Conservation (phyloP, 768 basidiomycete genomes). For the Tylopilus subfusipes region DNA sequence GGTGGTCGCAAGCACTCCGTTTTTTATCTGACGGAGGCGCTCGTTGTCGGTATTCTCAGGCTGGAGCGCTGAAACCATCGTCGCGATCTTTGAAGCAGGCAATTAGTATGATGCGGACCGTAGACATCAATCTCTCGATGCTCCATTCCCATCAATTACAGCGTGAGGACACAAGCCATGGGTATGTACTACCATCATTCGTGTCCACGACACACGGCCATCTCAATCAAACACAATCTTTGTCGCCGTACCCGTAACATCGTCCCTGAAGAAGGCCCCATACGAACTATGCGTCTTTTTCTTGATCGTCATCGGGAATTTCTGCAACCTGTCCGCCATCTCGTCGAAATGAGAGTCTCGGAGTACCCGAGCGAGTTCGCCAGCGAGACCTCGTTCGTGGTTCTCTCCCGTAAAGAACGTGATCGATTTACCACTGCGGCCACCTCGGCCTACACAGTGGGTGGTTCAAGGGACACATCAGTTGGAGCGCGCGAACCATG, state of each 20-base stretch:
- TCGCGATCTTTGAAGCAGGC: no score
- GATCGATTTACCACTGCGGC: conserved; percentile 83
- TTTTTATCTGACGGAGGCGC: not conserved
- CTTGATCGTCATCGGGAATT: conserved; percentile 96
- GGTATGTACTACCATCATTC: not conserved
- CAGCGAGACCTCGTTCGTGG: conserved; percentile 83
- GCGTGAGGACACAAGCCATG: not conserved
- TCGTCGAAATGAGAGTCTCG: conserved; percentile 82
- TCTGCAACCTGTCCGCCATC: conserved; percentile 57
- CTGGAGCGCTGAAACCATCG: not conserved
- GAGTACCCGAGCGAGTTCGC: conserved; percentile 89
- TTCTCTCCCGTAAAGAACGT: conserved; percentile 96
- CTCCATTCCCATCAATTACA: conserved; percentile 13
- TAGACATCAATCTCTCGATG: not conserved
- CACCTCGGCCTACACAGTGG: conserved; percentile 93
- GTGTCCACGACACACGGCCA: not conserved
- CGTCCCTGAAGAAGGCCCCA: conserved; percentile 78
- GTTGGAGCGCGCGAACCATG: not conserved
- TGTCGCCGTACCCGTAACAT: conserved; percentile 57
- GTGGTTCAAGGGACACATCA: conserved; percentile 13
- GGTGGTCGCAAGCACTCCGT: not conserved
- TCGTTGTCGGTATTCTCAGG: conserved; percentile 9
- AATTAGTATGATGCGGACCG: no score
- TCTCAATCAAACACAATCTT: conserved; percentile 69
- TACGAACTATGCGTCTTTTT: conserved; percentile 91